Evolutionary conservation across 495 filamentous ascomycete genomes (phyloP).

Genomic region (Penicillium nucicola): DNA sequence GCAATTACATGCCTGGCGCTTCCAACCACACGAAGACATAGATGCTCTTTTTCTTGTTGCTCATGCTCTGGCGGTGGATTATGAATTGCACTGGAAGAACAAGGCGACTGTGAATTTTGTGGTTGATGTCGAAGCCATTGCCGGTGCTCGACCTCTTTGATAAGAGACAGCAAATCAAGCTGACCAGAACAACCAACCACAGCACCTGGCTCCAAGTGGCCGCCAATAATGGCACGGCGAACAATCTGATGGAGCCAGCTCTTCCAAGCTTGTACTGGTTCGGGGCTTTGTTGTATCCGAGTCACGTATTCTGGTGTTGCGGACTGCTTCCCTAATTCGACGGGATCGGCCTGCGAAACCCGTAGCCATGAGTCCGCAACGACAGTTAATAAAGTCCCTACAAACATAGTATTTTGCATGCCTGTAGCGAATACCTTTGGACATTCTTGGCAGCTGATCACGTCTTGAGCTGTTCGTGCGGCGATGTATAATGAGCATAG

Average conservation of each 20-base stretch:
- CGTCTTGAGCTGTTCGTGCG: slow-evolving; percentile 51
- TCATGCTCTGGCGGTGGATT: slow-evolving; percentile 3
- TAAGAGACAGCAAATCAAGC: slow-evolving; percentile 33
- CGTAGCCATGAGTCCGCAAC: slow-evolving; percentile 56
- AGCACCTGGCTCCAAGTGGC: slow-evolving; percentile 19
- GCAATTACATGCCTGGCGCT: slow-evolving; percentile 36
- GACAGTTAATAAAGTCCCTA: slow-evolving; percentile 60
- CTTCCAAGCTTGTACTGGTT: slow-evolving; percentile 32
- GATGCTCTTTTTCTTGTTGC: slow-evolving; percentile 28
- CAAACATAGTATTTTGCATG: slow-evolving; percentile 64
- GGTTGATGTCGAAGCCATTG: slow-evolving; percentile 42
- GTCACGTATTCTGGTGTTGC: slow-evolving; percentile 31
- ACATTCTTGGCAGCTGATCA: slow-evolving; percentile 59
- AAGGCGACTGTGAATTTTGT: slow-evolving; percentile 14
- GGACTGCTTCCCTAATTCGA: slow-evolving; percentile 34
- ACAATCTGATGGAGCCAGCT: slow-evolving; percentile 40
- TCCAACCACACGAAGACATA: slow-evolving; percentile 39
- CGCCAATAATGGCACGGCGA: slow-evolving; percentile 37
- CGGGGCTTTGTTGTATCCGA: slow-evolving; percentile 20
- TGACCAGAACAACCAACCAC: slow-evolving; percentile 19
- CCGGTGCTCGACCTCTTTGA: slow-evolving; percentile 40
- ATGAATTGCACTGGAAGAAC: not conserved
- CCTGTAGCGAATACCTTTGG: slow-evolving; percentile 44
- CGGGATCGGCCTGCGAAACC: slow-evolving; percentile 32
- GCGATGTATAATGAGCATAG: slow-evolving; percentile 57